These are phyloP conservation scores for Sporisorium sorghi DNA, from an alignment of 1,284 basidiomycete genomes.

Conservation along the genomic window DNA sequence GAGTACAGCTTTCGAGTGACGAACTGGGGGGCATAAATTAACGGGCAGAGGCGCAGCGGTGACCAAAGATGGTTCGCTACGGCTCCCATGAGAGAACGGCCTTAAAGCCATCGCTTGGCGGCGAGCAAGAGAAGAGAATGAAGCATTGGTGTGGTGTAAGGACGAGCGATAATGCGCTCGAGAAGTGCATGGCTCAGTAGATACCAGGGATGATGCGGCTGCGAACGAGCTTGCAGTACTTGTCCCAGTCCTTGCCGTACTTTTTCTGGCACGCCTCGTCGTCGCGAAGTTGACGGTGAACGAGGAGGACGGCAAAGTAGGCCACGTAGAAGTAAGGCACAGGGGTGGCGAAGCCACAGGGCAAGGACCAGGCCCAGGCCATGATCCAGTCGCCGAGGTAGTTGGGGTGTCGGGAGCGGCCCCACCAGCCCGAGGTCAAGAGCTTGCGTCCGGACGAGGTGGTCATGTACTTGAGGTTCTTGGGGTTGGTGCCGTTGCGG, in stretches of 20 bases:
- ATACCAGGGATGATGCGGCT: slow-evolving; percentile 51
- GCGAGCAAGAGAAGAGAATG: too few species aligned
- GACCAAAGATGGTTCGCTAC: too few species aligned
- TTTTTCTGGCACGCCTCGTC: slow-evolving; percentile 85
- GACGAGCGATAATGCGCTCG: too few species aligned
- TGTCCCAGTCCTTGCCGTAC: slow-evolving; percentile 79
- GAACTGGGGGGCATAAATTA: too few species aligned
- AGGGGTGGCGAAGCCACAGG: slow-evolving; percentile 89
- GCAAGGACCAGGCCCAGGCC: slow-evolving; percentile 92
- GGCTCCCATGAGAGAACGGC: too few species aligned
- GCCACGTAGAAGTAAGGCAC: slow-evolving; percentile 95
- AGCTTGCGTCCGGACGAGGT: slow-evolving; percentile 90
- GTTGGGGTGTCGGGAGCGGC: slow-evolving; percentile 85
- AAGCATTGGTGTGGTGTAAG: too few species aligned
- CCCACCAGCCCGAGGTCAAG: slow-evolving; percentile 98
- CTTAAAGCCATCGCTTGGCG: too few species aligned
- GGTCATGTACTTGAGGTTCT: slow-evolving; percentile 85
- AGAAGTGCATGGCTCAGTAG: slow-evolving; percentile 18
- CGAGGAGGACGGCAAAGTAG: slow-evolving; percentile 87
- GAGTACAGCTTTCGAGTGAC: too few species aligned
- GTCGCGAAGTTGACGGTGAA: slow-evolving; percentile 90
- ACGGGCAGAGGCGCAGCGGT: neutral
- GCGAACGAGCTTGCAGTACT: slow-evolving; percentile 51
- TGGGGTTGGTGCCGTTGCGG: slow-evolving; percentile 90
- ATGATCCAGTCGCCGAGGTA: slow-evolving; percentile 83